A percentile compares a stretch with the other conserved stretches of the same genome.
These are phyloP conservation scores for Tolypocladium tropicale DNA, from an alignment of 2,329 filamentous ascomycete genomes.

Conservation along the genomic window DNA sequence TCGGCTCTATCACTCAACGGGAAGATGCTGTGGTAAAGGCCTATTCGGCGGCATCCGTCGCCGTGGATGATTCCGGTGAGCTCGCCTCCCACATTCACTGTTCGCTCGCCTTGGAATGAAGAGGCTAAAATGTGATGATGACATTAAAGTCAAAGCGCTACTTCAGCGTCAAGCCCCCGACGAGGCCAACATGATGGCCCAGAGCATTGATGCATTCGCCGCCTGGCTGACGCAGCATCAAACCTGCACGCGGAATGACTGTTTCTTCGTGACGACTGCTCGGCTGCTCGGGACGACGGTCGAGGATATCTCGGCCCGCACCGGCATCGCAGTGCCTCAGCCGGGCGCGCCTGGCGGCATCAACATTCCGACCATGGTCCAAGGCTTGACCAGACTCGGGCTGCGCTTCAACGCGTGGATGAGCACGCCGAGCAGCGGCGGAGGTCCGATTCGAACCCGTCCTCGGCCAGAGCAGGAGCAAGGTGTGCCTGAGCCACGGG, in stretches of 20 bases:
- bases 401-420: neutral
- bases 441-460: neutral
- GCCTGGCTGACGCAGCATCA: neutral
- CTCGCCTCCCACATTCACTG: too few relatives aligned
- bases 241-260: neutral
- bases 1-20: too few relatives aligned
- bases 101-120: too few relatives aligned
- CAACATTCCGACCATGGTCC: neutral
- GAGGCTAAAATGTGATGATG: too few relatives aligned
- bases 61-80: too few relatives aligned
- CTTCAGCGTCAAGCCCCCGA: too few relatives aligned
- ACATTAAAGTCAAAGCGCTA: too few relatives aligned
- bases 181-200: too few relatives aligned
- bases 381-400: neutral
- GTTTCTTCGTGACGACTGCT: neutral
- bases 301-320: neutral
- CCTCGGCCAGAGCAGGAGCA: neutral
- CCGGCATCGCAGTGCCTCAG: neutral
- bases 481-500: too few relatives aligned
- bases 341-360: neutral
- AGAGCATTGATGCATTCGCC: neutral
- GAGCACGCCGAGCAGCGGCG: neutral
- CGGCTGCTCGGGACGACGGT: neutral
- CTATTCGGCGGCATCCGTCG: too few relatives aligned
- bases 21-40: too few relatives aligned